Evolutionary conservation across 2,329 filamentous ascomycete species (phyloP), one percentile per base, ranked within the genome.

Genomic region (Fusarium sp.): DNA sequence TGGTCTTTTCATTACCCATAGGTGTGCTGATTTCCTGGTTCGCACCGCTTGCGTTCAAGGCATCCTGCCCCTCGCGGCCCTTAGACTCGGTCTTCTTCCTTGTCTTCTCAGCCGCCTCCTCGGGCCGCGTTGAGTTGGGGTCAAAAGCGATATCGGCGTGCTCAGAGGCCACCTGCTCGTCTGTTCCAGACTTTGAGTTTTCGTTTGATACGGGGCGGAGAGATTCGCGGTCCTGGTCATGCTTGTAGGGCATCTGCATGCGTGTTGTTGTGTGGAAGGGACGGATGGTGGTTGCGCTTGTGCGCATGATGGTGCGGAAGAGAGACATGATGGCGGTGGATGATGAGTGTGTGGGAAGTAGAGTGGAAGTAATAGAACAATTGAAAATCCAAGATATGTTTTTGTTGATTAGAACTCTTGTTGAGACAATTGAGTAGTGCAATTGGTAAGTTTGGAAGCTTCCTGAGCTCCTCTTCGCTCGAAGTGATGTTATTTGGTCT

Each of bases 131-230:
- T 77, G 88, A 88, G 59, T 84, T 80, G 0, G 90, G 88, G 77
- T 93, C 86, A 79, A 92, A 97, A 2, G 94, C 91, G 0, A 90
- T 86, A 44, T 90, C 84, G 6, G 83, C 78, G 60, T 87, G 82
- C 30, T 85, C 82, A 0, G 86, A 84, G 0, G 90, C 86, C 15
- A 82, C 81, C 45, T 87, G 84, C 47, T 90, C 84, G 73, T 91
- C 92, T 0, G 88, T 88, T 6, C 89, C 91, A 52, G 88, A 89
- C 76, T 91, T 89, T 61, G 88, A 88, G 80, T 90, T 88, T 77
- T 97, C 92, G 57, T 86, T 88, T 4, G 86, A 81, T 34, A 88
- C 84, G 0, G 91, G 89, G 63, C 91, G 88, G 34, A 97, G 85
- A 5, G 85, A 85, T 68, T 91, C 86, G 54, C 89, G 87, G 76